Evolutionary conservation across 2,329 filamentous ascomycete species (phyloP).

Genomic region (Trichoderma sp.): DNA sequence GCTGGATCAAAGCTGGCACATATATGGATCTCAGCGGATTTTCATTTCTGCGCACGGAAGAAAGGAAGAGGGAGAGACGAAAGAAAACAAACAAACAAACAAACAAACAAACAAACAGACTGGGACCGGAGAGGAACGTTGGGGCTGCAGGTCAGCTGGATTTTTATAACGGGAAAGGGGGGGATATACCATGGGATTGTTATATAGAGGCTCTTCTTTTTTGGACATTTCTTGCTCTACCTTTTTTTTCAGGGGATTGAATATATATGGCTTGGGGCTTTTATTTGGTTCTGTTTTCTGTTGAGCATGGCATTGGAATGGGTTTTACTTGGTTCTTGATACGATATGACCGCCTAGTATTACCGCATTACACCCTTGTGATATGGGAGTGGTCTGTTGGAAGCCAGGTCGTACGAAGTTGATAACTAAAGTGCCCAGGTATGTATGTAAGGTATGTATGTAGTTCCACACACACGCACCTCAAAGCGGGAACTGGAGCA

Average conservation of each 20-base stretch:
- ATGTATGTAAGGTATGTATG: too few relatives aligned
- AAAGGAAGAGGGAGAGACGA: not conserved
- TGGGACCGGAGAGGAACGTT: conserved; percentile 12
- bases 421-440: too few relatives aligned
- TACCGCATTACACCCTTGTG: not conserved
- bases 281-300: not conserved
- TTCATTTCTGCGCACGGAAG: too few relatives aligned
- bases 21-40: too few relatives aligned
- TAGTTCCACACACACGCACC: conserved; percentile 8
- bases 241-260: not conserved
- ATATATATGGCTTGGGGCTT: not conserved
- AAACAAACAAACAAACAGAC: conserved; percentile 8
- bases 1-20: too few relatives aligned
- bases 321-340: not conserved
- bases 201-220: conserved; percentile 15
- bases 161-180: not conserved
- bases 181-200: conserved; percentile 22
- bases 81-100: conserved; percentile 1
- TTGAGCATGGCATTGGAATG: not conserved
- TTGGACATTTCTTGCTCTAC: not conserved
- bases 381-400: not conserved
- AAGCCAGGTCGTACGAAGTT: not conserved
- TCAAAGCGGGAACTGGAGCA: conserved; percentile 7
- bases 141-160: conserved; percentile 20
- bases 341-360: not conserved